Conservation (phyloP, 371 early-diverging fungal genomes). For the Actinomucor elegans region DNA sequence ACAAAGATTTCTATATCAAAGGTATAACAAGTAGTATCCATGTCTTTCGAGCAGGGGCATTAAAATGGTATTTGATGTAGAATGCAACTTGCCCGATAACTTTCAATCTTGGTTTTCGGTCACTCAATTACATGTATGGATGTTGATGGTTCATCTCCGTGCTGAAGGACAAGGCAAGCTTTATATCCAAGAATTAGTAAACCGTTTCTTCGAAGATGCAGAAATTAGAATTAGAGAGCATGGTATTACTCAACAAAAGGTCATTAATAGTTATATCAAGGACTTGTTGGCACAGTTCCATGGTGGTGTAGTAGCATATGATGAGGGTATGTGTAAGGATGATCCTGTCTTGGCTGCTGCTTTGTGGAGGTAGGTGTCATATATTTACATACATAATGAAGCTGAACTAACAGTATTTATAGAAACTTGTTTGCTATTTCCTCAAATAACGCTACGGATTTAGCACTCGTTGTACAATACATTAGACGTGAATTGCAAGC, state of each 20-base stretch:
- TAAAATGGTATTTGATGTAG: conserved; percentile 24
- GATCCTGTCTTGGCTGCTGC: conserved; percentile 93
- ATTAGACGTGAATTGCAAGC: conserved; percentile 64
- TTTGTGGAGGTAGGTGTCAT: conserved; percentile 85
- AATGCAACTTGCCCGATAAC: conserved; percentile 77
- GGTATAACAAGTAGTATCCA: conserved; percentile 34
- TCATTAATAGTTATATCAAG: conserved; percentile 74
- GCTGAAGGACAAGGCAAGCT: conserved; percentile 71
- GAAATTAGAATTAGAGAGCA: conserved; percentile 77
- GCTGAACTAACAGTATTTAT: conserved; percentile 60
- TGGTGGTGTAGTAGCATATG: conserved; percentile 90
- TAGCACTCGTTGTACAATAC: conserved; percentile 63
- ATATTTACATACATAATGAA: conserved; percentile 56
- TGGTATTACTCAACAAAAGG: conserved; percentile 63
- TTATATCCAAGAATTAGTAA: conserved; percentile 85
- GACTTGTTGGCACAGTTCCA: conserved; percentile 85
- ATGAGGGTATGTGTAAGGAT: conserved; percentile 89
- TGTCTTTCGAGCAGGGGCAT: too few relatives aligned
- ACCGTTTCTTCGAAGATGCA: conserved; percentile 87
- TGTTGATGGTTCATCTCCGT: conserved; percentile 84
- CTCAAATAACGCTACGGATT: conserved; percentile 56
- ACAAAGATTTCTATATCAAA: conserved; percentile 57
- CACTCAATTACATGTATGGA: conserved; percentile 92
- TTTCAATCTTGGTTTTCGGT: conserved; percentile 96
- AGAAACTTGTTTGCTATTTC: conserved; percentile 70